Evolutionary conservation across 1,139 yeast genomes (phyloP), one percentile per base, ranked within the genome.

Genomic region (Magnusiomyces tetraspermus): DNA sequence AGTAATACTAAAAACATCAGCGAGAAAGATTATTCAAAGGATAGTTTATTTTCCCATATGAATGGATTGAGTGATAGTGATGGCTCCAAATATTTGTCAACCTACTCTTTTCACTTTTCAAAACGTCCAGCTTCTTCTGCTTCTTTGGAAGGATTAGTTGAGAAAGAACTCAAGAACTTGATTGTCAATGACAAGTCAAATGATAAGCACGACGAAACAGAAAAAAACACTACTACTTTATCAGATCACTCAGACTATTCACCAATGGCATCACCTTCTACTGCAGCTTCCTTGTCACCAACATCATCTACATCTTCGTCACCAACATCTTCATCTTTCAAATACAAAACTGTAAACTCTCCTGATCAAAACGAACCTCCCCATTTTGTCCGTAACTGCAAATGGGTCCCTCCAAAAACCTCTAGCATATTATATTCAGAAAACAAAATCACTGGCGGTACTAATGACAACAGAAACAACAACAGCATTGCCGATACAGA

Each of bases 401-500:
- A 21, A n/a, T 43, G 46, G 46, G 28, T 43, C 23, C 46, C 46
- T 2, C 46, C 46, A 6, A 36, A n/a, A n/a, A n/a, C n/a, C n/a
- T n/a, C n/a, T n/a, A n/a, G n/a, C n/a, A n/a, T n/a, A n/a, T n/a
- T n/a, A n/a, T n/a, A n/a, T n/a, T n/a, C n/a, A n/a, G n/a, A n/a
- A n/a, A n/a, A n/a, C n/a, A n/a, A n/a, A n/a, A n/a, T n/a, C n/a
- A n/a, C n/a, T n/a, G n/a, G n/a, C n/a, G n/a, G n/a, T n/a, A n/a
- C n/a, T n/a, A n/a, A n/a, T n/a, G n/a, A n/a, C n/a, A n/a, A n/a
- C n/a, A n/a, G n/a, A n/a, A n/a, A n/a, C n/a, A n/a, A n/a, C n/a
- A n/a, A n/a, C n/a, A n/a, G n/a, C n/a, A n/a, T n/a, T n/a, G n/a
- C n/a, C n/a, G n/a, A n/a, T n/a, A n/a, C 22, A 17, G 15, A 4